Evolutionary conservation across 768 basidiomycete species (phyloP).

Genomic region (Glaciozyma martinii): DNA sequence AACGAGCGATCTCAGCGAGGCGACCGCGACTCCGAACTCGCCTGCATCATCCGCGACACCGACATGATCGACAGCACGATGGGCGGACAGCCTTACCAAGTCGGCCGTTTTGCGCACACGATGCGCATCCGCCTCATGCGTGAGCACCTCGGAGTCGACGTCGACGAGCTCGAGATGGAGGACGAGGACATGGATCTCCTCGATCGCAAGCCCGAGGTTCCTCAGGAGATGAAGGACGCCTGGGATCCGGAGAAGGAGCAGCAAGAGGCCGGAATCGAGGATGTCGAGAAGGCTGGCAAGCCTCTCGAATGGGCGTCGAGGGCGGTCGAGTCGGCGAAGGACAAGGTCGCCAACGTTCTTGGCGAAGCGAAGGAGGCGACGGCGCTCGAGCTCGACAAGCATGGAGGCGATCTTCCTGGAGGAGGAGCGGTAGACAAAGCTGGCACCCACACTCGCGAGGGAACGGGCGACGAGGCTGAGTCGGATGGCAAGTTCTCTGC

Average conservation of each 20-base stretch:
- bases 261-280: not conserved
- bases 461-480: slow-evolving; percentile 28
- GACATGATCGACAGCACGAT: slow-evolving; percentile 93
- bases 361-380: slow-evolving; percentile 11
- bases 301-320: slow-evolving; percentile 5
- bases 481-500: slow-evolving; percentile 49
- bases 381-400: slow-evolving; percentile 7
- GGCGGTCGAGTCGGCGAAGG: not conserved
- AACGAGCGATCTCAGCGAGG: slow-evolving; percentile 94
- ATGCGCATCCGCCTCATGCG: slow-evolving; percentile 89
- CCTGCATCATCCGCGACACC: slow-evolving; percentile 85
- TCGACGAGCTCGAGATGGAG: slow-evolving; percentile 62
- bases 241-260: slow-evolving; percentile 66
- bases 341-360: slow-evolving; percentile 32
- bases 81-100: slow-evolving; percentile 89
- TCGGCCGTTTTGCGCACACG: slow-evolving; percentile 92
- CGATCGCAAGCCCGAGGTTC: slow-evolving; percentile 25
- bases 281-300: not conserved
- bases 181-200: slow-evolving; percentile 46
- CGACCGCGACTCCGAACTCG: slow-evolving; percentile 92
- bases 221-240: slow-evolving; percentile 43
- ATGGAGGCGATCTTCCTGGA: not conserved
- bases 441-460: slow-evolving; percentile 19
- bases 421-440: not conserved
- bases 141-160: slow-evolving; percentile 91